A percentile compares a stretch with the other conserved stretches of the same genome.
These are phyloP conservation scores for Aspergillus nomiae DNA, from an alignment of 2,329 filamentous ascomycete species.

Conservation along the genomic window DNA sequence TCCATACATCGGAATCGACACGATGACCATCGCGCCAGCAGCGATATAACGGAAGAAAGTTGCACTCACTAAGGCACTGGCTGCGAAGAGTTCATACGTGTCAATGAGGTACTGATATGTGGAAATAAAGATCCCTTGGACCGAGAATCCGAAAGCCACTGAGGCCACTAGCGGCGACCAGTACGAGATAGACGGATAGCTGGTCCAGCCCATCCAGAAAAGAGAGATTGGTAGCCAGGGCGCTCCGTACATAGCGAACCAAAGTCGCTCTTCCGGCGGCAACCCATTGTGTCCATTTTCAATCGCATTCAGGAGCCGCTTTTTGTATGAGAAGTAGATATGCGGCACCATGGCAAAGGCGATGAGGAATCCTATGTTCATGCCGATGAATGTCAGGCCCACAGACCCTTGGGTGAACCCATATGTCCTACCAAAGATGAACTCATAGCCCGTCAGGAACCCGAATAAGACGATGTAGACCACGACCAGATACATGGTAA, in stretches of 20 bases:
- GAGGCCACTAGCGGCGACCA: constrained; percentile 54
- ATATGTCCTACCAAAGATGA: constrained; percentile 54
- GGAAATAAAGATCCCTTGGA: constrained; percentile 52
- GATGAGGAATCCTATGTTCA: constrained; percentile 46
- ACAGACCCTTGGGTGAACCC: constrained; percentile 47
- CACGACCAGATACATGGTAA: constrained; percentile 29
- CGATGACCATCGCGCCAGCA: constrained; percentile 38
- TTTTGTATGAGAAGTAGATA: constrained; percentile 33
- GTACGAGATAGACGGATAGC: constrained; percentile 45
- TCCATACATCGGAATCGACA: constrained; percentile 40
- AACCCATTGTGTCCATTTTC: constrained; percentile 39
- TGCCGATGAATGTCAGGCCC: constrained; percentile 52
- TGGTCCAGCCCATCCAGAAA: constrained; percentile 63
- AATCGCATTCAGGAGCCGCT: constrained; percentile 33
- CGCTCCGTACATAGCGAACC: constrained; percentile 55
- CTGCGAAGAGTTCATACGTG: constrained; percentile 55
- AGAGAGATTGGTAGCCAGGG: constrained; percentile 54
- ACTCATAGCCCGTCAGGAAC: constrained; percentile 50
- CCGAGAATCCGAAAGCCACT: constrained; percentile 54
- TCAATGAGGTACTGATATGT: constrained; percentile 61
- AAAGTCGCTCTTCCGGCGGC: constrained; percentile 57
- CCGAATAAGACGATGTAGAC: constrained; percentile 36
- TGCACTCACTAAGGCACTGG: constrained; percentile 46
- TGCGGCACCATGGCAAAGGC: constrained; percentile 45
- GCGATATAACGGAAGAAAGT: constrained; percentile 44